Evolutionary conservation across 768 basidiomycete genomes (phyloP), one percentile per base, ranked within the genome.

Genomic region (Auricularia sp.): DNA sequence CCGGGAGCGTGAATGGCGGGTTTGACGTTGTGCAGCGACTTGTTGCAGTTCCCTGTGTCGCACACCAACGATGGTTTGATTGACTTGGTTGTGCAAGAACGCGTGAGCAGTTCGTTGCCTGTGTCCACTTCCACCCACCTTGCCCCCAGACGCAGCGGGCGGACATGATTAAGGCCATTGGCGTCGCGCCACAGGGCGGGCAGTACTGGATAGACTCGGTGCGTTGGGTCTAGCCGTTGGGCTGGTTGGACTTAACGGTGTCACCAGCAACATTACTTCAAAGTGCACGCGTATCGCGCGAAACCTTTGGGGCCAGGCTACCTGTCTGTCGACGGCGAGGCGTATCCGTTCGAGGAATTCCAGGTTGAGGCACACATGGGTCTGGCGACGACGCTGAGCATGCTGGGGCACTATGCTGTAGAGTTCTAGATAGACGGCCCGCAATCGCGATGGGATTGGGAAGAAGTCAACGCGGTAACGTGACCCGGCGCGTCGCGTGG

Each of bases 31-130:
- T 14, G 65, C 62, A 87, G 87, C 18, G 87, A 88, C 64, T 79
- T 88, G 43, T 87, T 93, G 87, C 84, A 90, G 33, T 94, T 93
- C 71, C 93, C 91, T 0, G 86, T 90, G 3, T 90, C 90, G 23
- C 72, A 87, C 61, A 88, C 90, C 0, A 83, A 88, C 65, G 90
- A 94, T 70, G 90, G 91, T 0, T 73, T 86, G 36, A 85, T 93
- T 62, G 91, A 93, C 68, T 73, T 93, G 53, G 80, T 82, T 53
- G 78, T 82, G 44, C 86, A 91, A 77, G 81, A 83, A 63, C 67
- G 78, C 64, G 91, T 89, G 70, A 43, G 83, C 74, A 29, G n/a
- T 5, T 63, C 56, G 53, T 21, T 61, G 58, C 14, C 16, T 60
- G 18, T 62, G 62, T 61, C 60, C 61, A 29, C 39, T 44, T n/a